These are phyloP conservation scores for Diaporthe ampelina DNA, from an alignment of 2,329 filamentous ascomycete species.

Conservation along the genomic window DNA sequence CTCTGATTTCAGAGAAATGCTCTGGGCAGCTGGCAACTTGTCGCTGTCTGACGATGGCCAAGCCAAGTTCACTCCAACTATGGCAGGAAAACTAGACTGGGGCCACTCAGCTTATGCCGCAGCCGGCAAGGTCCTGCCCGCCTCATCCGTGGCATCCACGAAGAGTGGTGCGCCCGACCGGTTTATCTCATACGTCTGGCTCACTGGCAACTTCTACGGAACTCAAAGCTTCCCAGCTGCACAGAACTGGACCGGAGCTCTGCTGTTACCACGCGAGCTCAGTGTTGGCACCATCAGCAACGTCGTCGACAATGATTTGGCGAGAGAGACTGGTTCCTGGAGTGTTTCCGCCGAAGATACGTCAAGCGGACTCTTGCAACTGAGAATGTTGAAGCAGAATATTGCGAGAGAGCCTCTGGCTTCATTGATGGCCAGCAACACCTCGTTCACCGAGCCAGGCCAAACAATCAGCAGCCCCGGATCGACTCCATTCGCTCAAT, in stretches of 20 bases:
- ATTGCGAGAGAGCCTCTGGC: constrained; percentile 54
- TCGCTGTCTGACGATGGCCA: constrained; percentile 45
- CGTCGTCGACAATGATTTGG: constrained; percentile 57
- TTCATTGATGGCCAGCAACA: constrained; percentile 48
- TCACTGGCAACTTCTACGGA: constrained; percentile 59
- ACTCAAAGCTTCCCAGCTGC: constrained; percentile 55
- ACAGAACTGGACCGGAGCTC: constrained; percentile 60
- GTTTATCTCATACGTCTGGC: constrained; percentile 58
- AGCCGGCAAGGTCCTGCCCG: constrained; percentile 56
- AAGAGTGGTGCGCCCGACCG: constrained; percentile 56
- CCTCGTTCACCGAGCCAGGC: constrained; percentile 45
- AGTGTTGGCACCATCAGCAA: constrained; percentile 55
- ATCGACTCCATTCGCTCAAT: constrained; percentile 17
- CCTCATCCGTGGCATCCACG: constrained; percentile 53
- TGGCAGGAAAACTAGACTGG: constrained; percentile 58
- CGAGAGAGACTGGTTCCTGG: constrained; percentile 56
- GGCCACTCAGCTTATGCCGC: constrained; percentile 59
- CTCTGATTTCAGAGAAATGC: constrained; percentile 56
- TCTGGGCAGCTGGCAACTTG: constrained; percentile 57
- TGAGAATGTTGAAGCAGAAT: constrained; percentile 54
- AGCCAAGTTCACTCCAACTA: constrained; percentile 55
- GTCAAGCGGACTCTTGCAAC: constrained; percentile 51
- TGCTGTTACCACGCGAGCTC: constrained; percentile 59
- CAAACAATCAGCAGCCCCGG: constrained; percentile 42
- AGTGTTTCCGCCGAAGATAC: constrained; percentile 48